Evolutionary conservation across 192 early-diverging fungal genomes (phyloP).

Genomic region (Funneliformis mosseae): DNA sequence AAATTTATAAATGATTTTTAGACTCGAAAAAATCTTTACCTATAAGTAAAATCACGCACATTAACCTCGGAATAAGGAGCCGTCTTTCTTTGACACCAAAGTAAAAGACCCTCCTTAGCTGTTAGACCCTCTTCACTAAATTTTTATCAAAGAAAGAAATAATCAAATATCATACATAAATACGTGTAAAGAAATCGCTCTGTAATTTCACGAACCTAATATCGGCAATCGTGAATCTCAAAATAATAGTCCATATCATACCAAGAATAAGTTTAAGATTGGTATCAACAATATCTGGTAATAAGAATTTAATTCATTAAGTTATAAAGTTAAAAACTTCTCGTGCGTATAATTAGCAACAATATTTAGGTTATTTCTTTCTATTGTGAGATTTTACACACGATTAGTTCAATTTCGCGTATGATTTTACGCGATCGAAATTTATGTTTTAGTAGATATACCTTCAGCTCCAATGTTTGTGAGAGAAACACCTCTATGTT

Average conservation of each 20-base stretch:
- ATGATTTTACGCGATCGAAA: neutral
- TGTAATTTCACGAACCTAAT: constrained; percentile 59
- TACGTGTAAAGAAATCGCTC: neutral
- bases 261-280: constrained; percentile 93
- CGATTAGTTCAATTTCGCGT: neutral
- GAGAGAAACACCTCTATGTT: constrained; percentile 77
- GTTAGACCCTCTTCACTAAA: constrained; percentile 88
- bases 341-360: too few relatives aligned
- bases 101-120: constrained; percentile 93
- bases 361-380: neutral
- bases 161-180: neutral
- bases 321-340: neutral
- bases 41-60: constrained; percentile 87
- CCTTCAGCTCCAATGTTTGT: constrained; percentile 97
- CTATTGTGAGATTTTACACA: neutral
- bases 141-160: too few relatives aligned
- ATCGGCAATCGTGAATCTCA: constrained; percentile 94
- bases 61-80: constrained; percentile 87
- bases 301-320: neutral
- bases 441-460: constrained; percentile 33
- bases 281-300: constrained; percentile 86
- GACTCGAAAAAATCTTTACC: neutral
- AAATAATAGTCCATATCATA: constrained; percentile 96
- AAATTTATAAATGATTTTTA: neutral
- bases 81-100: constrained; percentile 97